Conservation (phyloP, 2,329 filamentous ascomycete species). For the Trichoderma koningiopsis region DNA sequence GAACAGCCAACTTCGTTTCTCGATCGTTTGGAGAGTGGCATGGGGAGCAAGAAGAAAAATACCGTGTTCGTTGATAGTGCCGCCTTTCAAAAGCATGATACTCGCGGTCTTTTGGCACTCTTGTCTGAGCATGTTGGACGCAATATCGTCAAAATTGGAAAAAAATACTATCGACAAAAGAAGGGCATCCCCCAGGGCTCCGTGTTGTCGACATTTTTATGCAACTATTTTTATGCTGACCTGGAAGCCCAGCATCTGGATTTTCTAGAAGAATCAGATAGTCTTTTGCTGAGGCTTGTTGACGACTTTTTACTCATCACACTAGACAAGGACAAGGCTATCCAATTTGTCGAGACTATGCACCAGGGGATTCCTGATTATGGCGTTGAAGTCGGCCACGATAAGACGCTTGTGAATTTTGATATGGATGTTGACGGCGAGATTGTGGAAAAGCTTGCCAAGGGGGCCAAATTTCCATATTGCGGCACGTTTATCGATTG, state of each 20-base stretch:
- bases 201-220: slow-evolving; percentile 80
- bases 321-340: slow-evolving; percentile 65
- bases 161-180: slow-evolving; percentile 85
- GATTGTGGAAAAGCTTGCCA: slow-evolving; percentile 51
- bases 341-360: slow-evolving; percentile 77
- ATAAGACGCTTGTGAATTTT: slow-evolving; percentile 87
- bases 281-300: slow-evolving; percentile 76
- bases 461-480: slow-evolving; percentile 70
- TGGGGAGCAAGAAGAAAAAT: slow-evolving; percentile 56
- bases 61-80: slow-evolving; percentile 78
- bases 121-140: slow-evolving; percentile 77
- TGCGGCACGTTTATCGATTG: slow-evolving; percentile 81
- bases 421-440: slow-evolving; percentile 59
- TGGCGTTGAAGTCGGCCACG: slow-evolving; percentile 73
- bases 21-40: slow-evolving; percentile 45
- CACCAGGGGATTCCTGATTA: slow-evolving; percentile 76
- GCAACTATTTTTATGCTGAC: slow-evolving; percentile 94
- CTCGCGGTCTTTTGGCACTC: slow-evolving; percentile 65
- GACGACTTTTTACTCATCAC: slow-evolving; percentile 95
- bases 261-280: slow-evolving; percentile 62
- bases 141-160: slow-evolving; percentile 87
- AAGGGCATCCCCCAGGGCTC: slow-evolving; percentile 92
- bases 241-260: slow-evolving; percentile 70
- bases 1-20: slow-evolving; percentile 49
- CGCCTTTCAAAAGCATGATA: slow-evolving; percentile 58